These are phyloP conservation scores for Raffaelea albimanens DNA, from an alignment of 2,329 filamentous ascomycete species.

Conservation along the genomic window DNA sequence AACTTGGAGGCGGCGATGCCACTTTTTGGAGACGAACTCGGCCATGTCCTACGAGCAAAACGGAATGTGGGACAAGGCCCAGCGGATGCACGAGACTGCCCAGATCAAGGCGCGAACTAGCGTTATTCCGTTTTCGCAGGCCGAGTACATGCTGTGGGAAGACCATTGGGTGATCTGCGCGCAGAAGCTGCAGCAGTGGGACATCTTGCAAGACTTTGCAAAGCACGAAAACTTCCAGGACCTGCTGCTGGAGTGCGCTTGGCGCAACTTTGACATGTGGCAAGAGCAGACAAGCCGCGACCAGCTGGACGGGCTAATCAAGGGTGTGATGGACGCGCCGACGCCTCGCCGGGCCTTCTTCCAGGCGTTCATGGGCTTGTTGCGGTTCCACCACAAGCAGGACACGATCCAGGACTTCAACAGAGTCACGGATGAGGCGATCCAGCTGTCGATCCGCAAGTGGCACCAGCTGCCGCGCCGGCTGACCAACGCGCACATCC, in stretches of 20 bases:
- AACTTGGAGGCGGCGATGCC: conserved; percentile 87
- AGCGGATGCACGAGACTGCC: conserved; percentile 90
- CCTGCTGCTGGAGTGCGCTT: conserved; percentile 86
- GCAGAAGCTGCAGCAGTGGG: conserved; percentile 98
- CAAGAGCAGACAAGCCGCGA: conserved; percentile 76
- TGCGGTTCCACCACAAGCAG: conserved; percentile 87
- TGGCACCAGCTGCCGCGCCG: conserved; percentile 96
- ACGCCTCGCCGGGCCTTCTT: conserved; percentile 93
- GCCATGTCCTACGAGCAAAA: conserved; percentile 97
- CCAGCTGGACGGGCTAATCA: conserved; percentile 85
- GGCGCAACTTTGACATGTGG: conserved; percentile 95
- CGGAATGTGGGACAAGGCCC: conserved; percentile 98
- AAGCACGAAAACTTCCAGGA: conserved; percentile 99
- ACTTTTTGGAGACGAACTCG: conserved; percentile 96
- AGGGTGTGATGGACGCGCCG: conserved; percentile 93
- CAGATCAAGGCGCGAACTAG: conserved; percentile 96
- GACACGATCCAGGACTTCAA: conserved; percentile 75
- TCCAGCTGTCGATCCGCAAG: conserved; percentile 92
- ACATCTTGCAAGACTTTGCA: conserved; percentile 92
- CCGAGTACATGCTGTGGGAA: conserved; percentile 98
- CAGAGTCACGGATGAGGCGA: conserved; percentile 88
- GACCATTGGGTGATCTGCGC: conserved; percentile 98
- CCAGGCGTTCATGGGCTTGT: conserved; percentile 93
- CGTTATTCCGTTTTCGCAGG: conserved; percentile 90
- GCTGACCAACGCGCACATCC: conserved; percentile 91